Conservation (phyloP, 139 green algal genomes). For the Chlamydomonas schloesseri region DNA sequence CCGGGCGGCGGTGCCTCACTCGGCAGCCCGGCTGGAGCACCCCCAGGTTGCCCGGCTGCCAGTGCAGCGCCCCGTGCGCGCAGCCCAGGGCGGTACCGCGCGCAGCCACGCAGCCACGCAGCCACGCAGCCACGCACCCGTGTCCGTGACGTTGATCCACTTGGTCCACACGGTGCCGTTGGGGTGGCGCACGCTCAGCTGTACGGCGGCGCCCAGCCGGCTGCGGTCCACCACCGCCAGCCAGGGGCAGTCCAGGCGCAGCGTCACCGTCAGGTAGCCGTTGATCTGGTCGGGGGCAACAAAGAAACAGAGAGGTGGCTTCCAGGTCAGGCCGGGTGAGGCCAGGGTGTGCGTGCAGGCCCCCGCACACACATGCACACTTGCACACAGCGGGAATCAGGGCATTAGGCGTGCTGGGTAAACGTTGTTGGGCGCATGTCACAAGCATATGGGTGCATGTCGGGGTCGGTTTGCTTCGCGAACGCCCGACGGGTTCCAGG, state of each 20-base stretch:
- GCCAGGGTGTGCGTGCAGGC: not conserved
- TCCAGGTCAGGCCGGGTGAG: too few species aligned
- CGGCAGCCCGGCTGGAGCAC: too few species aligned
- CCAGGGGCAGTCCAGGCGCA: slow-evolving; percentile 37
- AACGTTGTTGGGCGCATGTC: too few species aligned
- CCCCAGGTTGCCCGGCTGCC: too few species aligned
- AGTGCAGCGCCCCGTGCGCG: too few species aligned
- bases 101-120: too few species aligned
- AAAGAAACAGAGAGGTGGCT: too few species aligned
- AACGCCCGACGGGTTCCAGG: too few species aligned
- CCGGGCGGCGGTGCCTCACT: too few species aligned
- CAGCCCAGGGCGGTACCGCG: too few species aligned
- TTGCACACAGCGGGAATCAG: not conserved
- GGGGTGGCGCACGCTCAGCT: not conserved
- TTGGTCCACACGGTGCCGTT: slow-evolving; percentile 10
- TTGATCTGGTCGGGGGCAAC: not conserved
- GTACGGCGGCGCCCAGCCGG: not conserved
- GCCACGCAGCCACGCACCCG: not conserved
- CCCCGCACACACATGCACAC: not conserved
- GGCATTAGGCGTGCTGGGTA: not conserved
- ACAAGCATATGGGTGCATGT: too few species aligned
- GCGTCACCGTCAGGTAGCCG: slow-evolving; percentile 15
- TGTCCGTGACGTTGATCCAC: not conserved
- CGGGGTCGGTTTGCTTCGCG: too few species aligned
- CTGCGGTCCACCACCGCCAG: slow-evolving; percentile 10